phyloP scores from a whole-genome alignment of 768 basidiomycete species.

The Symmetrospora coprosmae region DNA sequence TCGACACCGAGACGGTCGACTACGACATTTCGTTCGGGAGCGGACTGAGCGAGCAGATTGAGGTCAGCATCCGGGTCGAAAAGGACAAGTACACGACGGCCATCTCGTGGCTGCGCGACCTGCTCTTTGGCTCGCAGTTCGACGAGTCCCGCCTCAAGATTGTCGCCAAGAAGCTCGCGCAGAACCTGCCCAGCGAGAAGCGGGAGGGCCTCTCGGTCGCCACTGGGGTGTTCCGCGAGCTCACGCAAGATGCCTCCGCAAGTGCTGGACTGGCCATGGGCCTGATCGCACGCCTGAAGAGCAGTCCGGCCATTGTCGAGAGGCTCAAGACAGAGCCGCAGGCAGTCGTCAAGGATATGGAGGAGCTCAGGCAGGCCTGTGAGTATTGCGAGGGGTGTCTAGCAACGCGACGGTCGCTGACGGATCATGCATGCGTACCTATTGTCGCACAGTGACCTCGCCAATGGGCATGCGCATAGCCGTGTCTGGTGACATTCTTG shows the following conservation, averaged over 20 bases:
- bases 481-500: slow-evolving; percentile 71
- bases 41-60: slow-evolving; percentile 56
- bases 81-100: slow-evolving; percentile 61
- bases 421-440: too few species aligned
- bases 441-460: slow-evolving; percentile 55
- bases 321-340: slow-evolving; percentile 60
- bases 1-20: slow-evolving; percentile 79
- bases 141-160: slow-evolving; percentile 69
- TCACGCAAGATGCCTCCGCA: slow-evolving; percentile 58
- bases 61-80: slow-evolving; percentile 73
- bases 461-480: slow-evolving; percentile 75
- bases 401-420: not conserved
- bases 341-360: slow-evolving; percentile 56
- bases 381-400: slow-evolving; percentile 38
- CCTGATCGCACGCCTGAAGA: slow-evolving; percentile 61
- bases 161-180: slow-evolving; percentile 70
- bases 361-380: slow-evolving; percentile 58
- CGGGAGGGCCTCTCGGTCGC: slow-evolving; percentile 72
- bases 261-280: slow-evolving; percentile 37
- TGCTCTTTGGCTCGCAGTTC: slow-evolving; percentile 61
- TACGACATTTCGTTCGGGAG: slow-evolving; percentile 62
- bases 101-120: slow-evolving; percentile 69
- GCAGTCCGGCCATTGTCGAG: slow-evolving; percentile 58
- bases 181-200: slow-evolving; percentile 79
- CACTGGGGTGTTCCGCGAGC: slow-evolving; percentile 52